Conservation (phyloP, 306 rosid species). For the Medicago truncatula region MtrunA17r5.0-ANR NC_053044.1:50924001-50924500, state of each 20-base stretch:
- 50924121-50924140: constrained; percentile 35
- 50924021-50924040: background rate
- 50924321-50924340: constrained; percentile 55
- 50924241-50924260: constrained; percentile 1
- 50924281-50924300: background rate
- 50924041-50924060: background rate
- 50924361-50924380: background rate
- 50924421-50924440: background rate
- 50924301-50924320: constrained; percentile 19
- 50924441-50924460: background rate
- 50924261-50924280: background rate
- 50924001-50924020: background rate
- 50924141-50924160: constrained; percentile 38
- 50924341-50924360: constrained; percentile 66
- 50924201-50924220: background rate
- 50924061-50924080: background rate
- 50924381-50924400: too few relatives aligned
- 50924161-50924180: constrained; percentile 47
- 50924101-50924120: constrained; percentile 1
- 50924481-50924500: background rate
- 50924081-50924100: constrained; percentile 4
- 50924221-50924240: background rate
- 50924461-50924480: constrained; percentile 18
- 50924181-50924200: constrained; percentile 34
- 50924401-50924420: constrained; percentile 49